Conservation (phyloP, 2,329 filamentous ascomycete genomes). For the Claviceps maximensis region DNA sequence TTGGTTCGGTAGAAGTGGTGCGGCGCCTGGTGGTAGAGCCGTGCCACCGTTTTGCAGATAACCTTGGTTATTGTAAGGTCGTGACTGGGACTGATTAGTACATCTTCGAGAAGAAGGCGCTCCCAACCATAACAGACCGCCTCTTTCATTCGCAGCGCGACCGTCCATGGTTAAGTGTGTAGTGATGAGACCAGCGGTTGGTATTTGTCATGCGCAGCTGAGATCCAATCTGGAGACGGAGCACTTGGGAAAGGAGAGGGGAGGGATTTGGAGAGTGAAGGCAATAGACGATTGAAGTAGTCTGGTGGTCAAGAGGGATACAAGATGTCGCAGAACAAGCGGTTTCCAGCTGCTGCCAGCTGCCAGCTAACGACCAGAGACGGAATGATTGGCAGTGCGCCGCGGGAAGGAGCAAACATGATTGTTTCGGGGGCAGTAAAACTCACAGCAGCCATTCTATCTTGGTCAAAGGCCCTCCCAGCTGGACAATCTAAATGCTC, state of each 20-base stretch:
- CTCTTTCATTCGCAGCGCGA: neutral
- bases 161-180: slow-evolving; percentile 3
- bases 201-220: slow-evolving; percentile 1
- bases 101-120: slow-evolving; percentile 6
- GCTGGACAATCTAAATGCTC: slow-evolving; percentile 4
- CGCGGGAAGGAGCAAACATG: slow-evolving; percentile 3
- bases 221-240: neutral
- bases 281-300: neutral
- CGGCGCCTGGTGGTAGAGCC: slow-evolving; percentile 43
- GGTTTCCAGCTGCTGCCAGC: slow-evolving; percentile 4
- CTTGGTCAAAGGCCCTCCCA: slow-evolving; percentile 14
- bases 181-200: neutral
- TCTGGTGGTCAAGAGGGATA: neutral
- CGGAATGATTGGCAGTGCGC: slow-evolving; percentile 3
- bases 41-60: slow-evolving; percentile 52
- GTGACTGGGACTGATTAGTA: slow-evolving; percentile 21
- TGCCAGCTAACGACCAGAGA: slow-evolving; percentile 3
- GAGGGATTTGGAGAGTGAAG: slow-evolving; percentile 6
- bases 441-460: slow-evolving; percentile 33
- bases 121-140: neutral
- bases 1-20: slow-evolving; percentile 54
- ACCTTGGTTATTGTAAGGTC: slow-evolving; percentile 36
- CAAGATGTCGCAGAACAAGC: neutral
- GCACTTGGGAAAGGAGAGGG: slow-evolving; percentile 3
- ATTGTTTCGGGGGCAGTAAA: slow-evolving; percentile 5